Base-by-base conservation (phyloP, 2,329 filamentous ascomycete genomes). In the Epichloe gansuensis region DNA sequence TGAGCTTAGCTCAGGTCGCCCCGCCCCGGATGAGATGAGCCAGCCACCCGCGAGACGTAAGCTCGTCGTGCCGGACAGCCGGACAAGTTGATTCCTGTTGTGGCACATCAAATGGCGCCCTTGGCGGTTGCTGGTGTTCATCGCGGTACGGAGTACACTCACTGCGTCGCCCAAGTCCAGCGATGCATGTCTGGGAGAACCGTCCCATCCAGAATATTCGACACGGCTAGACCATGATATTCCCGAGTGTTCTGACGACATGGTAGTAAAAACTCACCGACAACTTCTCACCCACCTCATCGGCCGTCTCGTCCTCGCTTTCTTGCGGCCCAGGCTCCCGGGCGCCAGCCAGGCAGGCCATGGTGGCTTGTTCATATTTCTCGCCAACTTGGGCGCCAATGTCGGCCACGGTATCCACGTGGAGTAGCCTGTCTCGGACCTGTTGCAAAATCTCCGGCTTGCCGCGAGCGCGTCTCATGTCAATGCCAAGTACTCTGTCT, bases 181-280 rank as follows among this genome's bases (percentile, higher is more conserved):
- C 36, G 13, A 38, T 31, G 27, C 40, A 42, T 17, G 9, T 42
- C n/a, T 11, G 4, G 17, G 17, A 39, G 15, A 1, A 13, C 2
- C 15, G 5, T 13, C 40, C 23, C 42, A 15, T 44, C 42, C 23
- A 17, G 6, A 17, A 6, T 15, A 21, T 23, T 25, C 13, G 6
- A 7, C 7, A 13, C 6, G 23, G 15, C 38, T 50, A 72, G 4
- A 72, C 64, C 5, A 64, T 58, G 23, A 72, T 59, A 1, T 63
- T 61, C 2, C 65, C 68, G 21, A 75, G 57, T 43, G 59, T 66
- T 57, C 71, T 72, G 23, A 74, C 72, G 6, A 75, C 71, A 2
- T 71, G 61, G 48, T 74, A 69, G 53, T 72, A 71, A 43, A 72
- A 71, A 2, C 55, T 61, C 60, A 68, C 64, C 4, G 67, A 71